phyloP scores from a whole-genome alignment of 352 stramenopile genomes.

The Phytophthora agathidicida region DNA sequence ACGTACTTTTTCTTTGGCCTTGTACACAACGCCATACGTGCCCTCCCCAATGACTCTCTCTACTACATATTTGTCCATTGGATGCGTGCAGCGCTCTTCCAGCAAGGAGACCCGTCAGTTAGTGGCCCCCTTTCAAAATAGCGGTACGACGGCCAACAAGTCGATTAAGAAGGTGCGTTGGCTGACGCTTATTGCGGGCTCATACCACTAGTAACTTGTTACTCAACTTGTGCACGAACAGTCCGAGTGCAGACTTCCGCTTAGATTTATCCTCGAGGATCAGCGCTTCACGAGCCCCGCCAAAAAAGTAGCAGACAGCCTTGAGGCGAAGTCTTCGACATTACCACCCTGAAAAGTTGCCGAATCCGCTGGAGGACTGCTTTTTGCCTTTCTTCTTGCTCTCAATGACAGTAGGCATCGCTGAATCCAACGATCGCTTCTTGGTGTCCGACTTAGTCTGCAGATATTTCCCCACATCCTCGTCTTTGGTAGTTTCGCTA shows the following conservation, averaged over 20 bases:
- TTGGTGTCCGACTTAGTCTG: conserved; percentile 32
- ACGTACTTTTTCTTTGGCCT: conserved; percentile 75
- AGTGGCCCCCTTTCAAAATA: conserved; percentile 12
- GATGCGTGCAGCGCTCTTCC: background rate
- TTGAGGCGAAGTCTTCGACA: background rate
- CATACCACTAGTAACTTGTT: background rate
- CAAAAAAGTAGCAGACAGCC: too few relatives aligned
- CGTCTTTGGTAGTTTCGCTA: conserved; percentile 46
- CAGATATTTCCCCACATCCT: conserved; percentile 78
- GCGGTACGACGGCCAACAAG: too few relatives aligned
- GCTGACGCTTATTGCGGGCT: background rate
- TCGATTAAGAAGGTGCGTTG: conserved; percentile 30
- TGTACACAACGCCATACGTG: conserved; percentile 85
- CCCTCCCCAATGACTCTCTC: conserved; percentile 87
- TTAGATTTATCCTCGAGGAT: conserved; percentile 60
- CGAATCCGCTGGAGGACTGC: conserved; percentile 57
- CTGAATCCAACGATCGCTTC: conserved; percentile 35
- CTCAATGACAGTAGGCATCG: conserved; percentile 59
- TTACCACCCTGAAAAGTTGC: conserved; percentile 84
- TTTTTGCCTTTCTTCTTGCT: conserved; percentile 78
- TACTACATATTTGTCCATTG: conserved; percentile 82
- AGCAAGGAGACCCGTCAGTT: conserved; percentile 1
- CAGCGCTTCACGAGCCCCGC: conserved; percentile 17
- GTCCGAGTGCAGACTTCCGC: conserved; percentile 51
- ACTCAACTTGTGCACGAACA: background rate